Evolutionary conservation across 257 asterid species (phyloP).

Genomic region (Eustoma russellianum): DNA sequence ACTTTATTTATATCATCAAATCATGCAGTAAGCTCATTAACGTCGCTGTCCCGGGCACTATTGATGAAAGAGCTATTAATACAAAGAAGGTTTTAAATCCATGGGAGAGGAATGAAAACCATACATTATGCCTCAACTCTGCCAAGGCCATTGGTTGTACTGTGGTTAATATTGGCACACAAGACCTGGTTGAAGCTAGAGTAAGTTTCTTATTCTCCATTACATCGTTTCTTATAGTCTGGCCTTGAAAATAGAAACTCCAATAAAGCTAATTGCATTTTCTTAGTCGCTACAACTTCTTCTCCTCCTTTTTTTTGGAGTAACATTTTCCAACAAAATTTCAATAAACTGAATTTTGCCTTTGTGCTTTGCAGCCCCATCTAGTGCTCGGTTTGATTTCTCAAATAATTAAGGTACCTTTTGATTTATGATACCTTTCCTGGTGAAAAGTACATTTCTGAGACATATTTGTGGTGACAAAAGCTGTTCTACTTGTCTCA

Average conservation of each 20-base stretch:
- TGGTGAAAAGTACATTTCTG: background rate
- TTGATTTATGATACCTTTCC: background rate
- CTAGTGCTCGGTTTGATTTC: constrained; percentile 82
- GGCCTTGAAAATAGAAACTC: background rate
- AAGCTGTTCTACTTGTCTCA: constrained; percentile 1
- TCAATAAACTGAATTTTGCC: constrained; percentile 1
- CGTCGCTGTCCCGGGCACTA: constrained; percentile 91
- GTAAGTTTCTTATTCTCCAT: constrained; percentile 27
- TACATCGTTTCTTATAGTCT: background rate
- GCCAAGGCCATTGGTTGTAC: constrained; percentile 99
- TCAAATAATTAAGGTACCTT: constrained; percentile 81
- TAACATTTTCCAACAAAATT: background rate
- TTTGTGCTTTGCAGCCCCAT: constrained; percentile 59
- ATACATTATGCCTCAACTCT: constrained; percentile 84
- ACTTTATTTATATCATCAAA: constrained; percentile 5
- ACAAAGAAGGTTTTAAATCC: constrained; percentile 71
- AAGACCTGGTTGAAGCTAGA: constrained; percentile 83
- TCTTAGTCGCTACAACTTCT: too few relatives aligned
- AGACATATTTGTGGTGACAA: background rate
- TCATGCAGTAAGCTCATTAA: constrained; percentile 83
- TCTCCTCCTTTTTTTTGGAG: too few relatives aligned
- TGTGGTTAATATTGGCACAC: constrained; percentile 95
- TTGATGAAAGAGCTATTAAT: constrained; percentile 94
- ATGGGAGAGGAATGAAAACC: constrained; percentile 93
- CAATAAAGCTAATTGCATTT: background rate